phyloP scores from a whole-genome alignment of 495 filamentous ascomycete species.

The Penicillium macrosclerotiorum region DNA sequence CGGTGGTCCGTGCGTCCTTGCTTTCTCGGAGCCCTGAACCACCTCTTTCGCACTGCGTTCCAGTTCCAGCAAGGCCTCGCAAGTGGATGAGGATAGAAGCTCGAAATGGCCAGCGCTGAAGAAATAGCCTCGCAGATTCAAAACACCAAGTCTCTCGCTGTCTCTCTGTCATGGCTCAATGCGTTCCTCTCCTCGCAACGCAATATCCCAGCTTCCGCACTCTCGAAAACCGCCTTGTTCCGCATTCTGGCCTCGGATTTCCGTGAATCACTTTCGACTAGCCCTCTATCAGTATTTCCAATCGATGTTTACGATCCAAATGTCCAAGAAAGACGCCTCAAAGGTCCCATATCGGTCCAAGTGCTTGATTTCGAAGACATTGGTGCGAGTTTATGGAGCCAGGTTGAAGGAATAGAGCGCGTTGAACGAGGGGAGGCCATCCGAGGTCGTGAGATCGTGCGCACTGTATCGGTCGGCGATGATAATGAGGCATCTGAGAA shows the following conservation, averaged over 20 bases:
- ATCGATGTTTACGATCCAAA: slow-evolving; percentile 49
- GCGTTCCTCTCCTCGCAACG: slow-evolving; percentile 42
- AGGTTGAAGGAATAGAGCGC: slow-evolving; percentile 82
- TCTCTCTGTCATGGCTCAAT: slow-evolving; percentile 44
- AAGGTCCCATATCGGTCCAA: slow-evolving; percentile 68
- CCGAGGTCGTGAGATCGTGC: slow-evolving; percentile 77
- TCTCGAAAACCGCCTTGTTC: slow-evolving; percentile 76
- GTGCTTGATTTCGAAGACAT: slow-evolving; percentile 84
- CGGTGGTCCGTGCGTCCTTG: slow-evolving; percentile 30
- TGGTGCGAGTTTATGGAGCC: slow-evolving; percentile 71
- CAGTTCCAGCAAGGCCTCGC: no score
- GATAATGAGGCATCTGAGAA: slow-evolving; percentile 35
- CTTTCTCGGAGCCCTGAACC: slow-evolving; percentile 4
- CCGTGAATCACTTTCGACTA: slow-evolving; percentile 52
- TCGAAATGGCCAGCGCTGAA: slow-evolving; percentile 35
- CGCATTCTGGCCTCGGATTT: slow-evolving; percentile 80
- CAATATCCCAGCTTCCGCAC: slow-evolving; percentile 64
- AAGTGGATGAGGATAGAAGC: neutral
- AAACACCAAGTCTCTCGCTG: slow-evolving; percentile 40
- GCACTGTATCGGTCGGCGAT: slow-evolving; percentile 57
- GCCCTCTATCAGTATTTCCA: slow-evolving; percentile 56
- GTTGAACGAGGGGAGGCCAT: slow-evolving; percentile 79
- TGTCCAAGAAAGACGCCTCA: slow-evolving; percentile 52
- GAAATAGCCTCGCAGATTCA: slow-evolving; percentile 46
- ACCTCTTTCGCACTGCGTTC: no score